These are phyloP conservation scores for Pseudogymnoascus sp. DNA, from an alignment of 2,329 filamentous ascomycete genomes.

Conservation along the genomic window DNA sequence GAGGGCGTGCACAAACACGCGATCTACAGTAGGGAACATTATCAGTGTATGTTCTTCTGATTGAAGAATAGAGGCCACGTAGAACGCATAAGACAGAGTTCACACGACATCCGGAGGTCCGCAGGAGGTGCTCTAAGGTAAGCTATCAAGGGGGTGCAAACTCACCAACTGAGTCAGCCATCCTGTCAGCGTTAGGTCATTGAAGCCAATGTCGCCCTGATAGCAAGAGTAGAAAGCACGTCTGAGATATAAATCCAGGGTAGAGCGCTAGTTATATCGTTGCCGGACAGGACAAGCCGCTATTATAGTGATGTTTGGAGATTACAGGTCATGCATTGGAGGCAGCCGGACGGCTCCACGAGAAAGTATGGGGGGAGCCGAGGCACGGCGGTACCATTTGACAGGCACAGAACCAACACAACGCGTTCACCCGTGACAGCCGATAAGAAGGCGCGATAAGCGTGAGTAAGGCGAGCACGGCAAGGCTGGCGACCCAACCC, in stretches of 20 bases:
- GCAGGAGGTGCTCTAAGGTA: constrained; percentile 7
- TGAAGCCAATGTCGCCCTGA: background rate
- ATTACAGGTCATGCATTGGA: background rate
- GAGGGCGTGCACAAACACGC: constrained; percentile 97
- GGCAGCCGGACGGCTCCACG: background rate
- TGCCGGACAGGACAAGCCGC: background rate
- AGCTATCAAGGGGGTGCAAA: constrained; percentile 10
- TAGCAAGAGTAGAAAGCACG: background rate
- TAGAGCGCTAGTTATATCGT: constrained; percentile 1
- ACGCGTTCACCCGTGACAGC: constrained; percentile 1
- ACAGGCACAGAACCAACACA: background rate
- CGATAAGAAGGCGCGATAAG: background rate
- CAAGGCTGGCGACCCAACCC: background rate
- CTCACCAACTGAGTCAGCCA: constrained; percentile 48
- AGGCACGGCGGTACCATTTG: constrained; percentile 1
- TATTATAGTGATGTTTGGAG: constrained; percentile 6
- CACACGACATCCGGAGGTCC: background rate
- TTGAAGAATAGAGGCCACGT: background rate
- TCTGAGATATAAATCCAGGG: background rate
- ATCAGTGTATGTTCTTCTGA: background rate
- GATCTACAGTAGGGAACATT: constrained; percentile 49
- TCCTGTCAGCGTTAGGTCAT: constrained; percentile 23
- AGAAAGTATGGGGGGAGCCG: constrained; percentile 7
- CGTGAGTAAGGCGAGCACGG: background rate
- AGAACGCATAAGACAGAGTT: background rate